These are phyloP conservation scores for Ceratobasidium sp. DNA, from an alignment of 1,284 basidiomycete species.

Conservation along the genomic window DNA sequence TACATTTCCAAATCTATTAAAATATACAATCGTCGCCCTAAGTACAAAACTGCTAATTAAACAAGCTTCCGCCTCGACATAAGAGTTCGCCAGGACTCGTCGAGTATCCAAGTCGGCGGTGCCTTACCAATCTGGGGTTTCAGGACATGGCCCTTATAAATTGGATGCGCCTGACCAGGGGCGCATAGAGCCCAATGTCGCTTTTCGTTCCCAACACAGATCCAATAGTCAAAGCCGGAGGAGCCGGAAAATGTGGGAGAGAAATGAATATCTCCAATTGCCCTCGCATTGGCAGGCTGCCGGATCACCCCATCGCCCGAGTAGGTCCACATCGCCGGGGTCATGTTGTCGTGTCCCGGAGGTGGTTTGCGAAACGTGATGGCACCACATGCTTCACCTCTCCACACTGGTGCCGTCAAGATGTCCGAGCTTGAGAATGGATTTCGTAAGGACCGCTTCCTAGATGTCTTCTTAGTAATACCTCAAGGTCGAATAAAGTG, in stretches of 20 bases:
- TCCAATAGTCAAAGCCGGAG: constrained; percentile 2
- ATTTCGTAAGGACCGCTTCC: too few relatives aligned
- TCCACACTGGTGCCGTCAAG: too few relatives aligned
- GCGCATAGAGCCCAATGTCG: background rate
- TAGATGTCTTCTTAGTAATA: too few relatives aligned
- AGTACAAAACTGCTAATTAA: too few relatives aligned
- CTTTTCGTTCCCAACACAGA: background rate
- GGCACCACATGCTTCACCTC: too few relatives aligned
- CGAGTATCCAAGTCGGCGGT: background rate
- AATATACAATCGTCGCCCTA: too few relatives aligned
- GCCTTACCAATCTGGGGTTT: background rate
- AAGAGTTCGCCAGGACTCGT: background rate
- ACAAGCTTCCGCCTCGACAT: too few relatives aligned
- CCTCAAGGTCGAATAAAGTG: too few relatives aligned
- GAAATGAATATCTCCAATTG: background rate
- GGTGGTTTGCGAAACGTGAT: background rate
- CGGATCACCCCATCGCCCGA: background rate
- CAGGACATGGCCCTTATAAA: background rate
- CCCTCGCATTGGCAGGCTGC: background rate
- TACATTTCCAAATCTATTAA: too few relatives aligned
- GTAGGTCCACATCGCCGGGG: constrained; percentile 4
- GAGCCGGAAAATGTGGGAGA: background rate
- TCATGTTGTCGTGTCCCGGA: background rate
- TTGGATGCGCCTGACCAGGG: background rate
- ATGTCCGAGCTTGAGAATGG: too few relatives aligned